A percentile compares a stretch with the other conserved stretches of the same genome.
phyloP scores from a whole-genome alignment of 257 asterid genomes.

The Solanum ossicruentum region DNA sequence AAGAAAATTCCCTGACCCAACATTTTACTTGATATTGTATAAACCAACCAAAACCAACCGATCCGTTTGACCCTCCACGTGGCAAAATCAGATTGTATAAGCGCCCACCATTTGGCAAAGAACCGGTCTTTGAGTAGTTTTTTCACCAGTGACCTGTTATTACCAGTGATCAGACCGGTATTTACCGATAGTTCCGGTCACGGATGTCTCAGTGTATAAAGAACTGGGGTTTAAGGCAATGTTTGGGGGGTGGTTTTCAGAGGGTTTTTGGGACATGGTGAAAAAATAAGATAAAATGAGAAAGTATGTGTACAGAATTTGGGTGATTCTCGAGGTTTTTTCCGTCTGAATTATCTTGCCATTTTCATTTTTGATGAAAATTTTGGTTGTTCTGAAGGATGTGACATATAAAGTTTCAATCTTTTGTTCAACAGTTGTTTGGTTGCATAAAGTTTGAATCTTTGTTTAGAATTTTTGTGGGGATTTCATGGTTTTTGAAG shows the following conservation, averaged over 20 bases:
- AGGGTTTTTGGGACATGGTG: conserved; percentile 32
- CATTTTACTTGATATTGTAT: conserved; percentile 40
- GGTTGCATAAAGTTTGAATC: neutral
- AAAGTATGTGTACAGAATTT: neutral
- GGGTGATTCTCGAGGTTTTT: neutral
- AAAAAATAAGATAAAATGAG: neutral
- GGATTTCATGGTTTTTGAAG: neutral
- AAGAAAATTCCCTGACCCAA: conserved; percentile 50
- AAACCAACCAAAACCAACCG: conserved; percentile 27
- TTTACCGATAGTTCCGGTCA: conserved; percentile 35
- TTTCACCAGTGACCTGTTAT: conserved; percentile 26
- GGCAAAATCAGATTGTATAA: conserved; percentile 13
- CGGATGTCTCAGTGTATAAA: conserved; percentile 42
- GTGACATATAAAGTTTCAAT: neutral
- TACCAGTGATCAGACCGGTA: conserved; percentile 23
- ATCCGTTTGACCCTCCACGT: conserved; percentile 40
- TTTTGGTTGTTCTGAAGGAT: neutral
- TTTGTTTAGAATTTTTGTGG: neutral
- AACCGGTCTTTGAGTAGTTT: conserved; percentile 50
- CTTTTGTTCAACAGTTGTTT: neutral
- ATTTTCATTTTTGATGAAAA: neutral
- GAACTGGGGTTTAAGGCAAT: conserved; percentile 55
- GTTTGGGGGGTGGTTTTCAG: conserved; percentile 25
- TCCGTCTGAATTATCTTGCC: neutral
- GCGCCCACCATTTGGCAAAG: conserved; percentile 23